A percentile compares a stretch with the other conserved stretches of the same genome.
Evolutionary conservation across 495 filamentous ascomycete genomes (phyloP).

Genomic region (Aspergillus steynii): DNA sequence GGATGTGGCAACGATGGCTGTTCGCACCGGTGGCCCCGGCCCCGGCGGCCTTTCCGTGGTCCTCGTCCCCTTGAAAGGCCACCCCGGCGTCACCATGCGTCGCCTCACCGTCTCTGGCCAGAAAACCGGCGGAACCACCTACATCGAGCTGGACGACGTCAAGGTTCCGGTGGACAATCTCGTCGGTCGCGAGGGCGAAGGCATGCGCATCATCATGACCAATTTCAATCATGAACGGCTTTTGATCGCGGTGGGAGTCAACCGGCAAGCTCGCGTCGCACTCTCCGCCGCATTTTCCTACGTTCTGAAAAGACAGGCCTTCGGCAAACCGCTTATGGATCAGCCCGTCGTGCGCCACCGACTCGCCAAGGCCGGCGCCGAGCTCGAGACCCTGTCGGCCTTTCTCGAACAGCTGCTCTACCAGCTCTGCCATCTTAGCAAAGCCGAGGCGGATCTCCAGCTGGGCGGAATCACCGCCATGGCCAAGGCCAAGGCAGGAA

Average conservation of each 20-base stretch:
- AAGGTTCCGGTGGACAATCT: slow-evolving; percentile 68
- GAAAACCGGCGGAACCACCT: slow-evolving; percentile 66
- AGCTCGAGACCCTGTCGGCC: slow-evolving; percentile 69
- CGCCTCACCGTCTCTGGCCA: slow-evolving; percentile 62
- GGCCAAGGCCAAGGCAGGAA: slow-evolving; percentile 69
- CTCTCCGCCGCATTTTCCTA: slow-evolving; percentile 67
- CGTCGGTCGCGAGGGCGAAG: slow-evolving; percentile 67
- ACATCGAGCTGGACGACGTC: slow-evolving; percentile 75
- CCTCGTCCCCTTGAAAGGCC: slow-evolving; percentile 63
- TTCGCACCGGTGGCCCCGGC: slow-evolving; percentile 71
- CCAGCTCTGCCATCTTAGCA: slow-evolving; percentile 61
- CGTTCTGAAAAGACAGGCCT: slow-evolving; percentile 70
- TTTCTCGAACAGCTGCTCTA: slow-evolving; percentile 78
- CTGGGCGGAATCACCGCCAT: slow-evolving; percentile 70
- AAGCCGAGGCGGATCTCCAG: slow-evolving; percentile 62
- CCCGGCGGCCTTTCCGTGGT: slow-evolving; percentile 62
- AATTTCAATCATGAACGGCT: slow-evolving; percentile 85
- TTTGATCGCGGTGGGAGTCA: slow-evolving; percentile 61
- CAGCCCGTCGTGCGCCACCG: slow-evolving; percentile 73
- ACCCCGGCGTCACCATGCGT: slow-evolving; percentile 65
- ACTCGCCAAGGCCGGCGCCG: slow-evolving; percentile 67
- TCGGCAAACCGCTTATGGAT: slow-evolving; percentile 71
- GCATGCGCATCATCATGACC: slow-evolving; percentile 77
- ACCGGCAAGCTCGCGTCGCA: slow-evolving; percentile 63
- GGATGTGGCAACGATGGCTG: slow-evolving; percentile 70